Base-by-base conservation (phyloP, 176 grass and related monocot species). In the Musa acuminata region DNA sequence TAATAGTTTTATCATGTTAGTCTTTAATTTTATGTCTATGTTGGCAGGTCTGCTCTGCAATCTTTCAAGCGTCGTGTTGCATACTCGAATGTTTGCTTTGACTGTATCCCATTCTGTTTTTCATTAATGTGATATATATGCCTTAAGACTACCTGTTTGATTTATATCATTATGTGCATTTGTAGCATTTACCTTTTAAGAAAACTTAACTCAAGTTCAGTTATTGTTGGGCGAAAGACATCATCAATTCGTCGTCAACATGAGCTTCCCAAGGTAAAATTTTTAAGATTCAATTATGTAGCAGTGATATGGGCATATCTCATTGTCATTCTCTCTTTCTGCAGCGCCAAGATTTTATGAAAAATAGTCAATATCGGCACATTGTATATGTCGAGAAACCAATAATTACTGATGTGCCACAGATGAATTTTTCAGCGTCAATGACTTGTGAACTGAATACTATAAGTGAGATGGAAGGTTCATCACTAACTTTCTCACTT, bases 401-500 rank as follows among this genome's bases (percentile, higher is more conserved):
- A n/a, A 82, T 82, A 64, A 25, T 26, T 64, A 19, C 20, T 27
- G 50, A 62, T 64, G 35, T 27, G 2, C 55, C 13, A 53, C 79
- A 89, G 67, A 82, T 76, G 77, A 80, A 87, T 69, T 91, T 99
- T 75, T 84, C 82, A 8, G 93, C 90, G 51, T 27, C 71, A 16
- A 80, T 79, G 78, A 79, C 88, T 67, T 83, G 75, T 80, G 67
- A 87, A 77, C 77, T 84, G 65, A 91, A 84, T 83, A 84, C 77
- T 21, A 75, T 86, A 49, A 73, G 20, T 55, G 95, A 99, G 82
- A 94, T 94, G 82, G 95, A 99, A 99, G 95, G 95, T 91, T 70
- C 17, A 12, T n/a, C 67, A 70, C 67, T 17, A 43, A 43, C 65
- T 43, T 67, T 16, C 26, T 19, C 6, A 8, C 10, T 69, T 13